Conservation (phyloP, 108 stramenopile genomes). For the Hondaea fermentalgiana region DNA sequence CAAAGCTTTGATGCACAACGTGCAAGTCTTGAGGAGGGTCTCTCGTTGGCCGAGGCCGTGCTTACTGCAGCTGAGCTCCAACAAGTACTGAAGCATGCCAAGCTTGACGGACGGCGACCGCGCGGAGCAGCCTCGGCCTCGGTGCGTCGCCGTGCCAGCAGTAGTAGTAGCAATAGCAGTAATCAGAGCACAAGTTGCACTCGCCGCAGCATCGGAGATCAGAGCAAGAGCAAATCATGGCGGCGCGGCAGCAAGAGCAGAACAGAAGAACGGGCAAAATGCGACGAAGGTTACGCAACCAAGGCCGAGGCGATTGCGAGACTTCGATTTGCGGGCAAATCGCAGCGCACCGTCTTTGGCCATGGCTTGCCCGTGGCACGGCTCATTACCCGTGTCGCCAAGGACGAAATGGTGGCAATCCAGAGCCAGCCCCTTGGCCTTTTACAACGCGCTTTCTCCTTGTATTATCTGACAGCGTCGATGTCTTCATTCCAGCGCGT, state of each 20-base stretch:
- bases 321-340: background rate
- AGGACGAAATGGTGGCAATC: background rate
- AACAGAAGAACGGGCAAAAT: too few relatives aligned
- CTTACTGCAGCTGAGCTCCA: background rate
- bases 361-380: background rate
- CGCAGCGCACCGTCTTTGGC: background rate
- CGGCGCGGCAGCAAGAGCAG: too few relatives aligned
- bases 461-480: background rate
- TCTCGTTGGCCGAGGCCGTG: background rate
- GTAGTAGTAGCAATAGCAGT: too few relatives aligned
- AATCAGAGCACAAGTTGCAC: too few relatives aligned
- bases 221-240: background rate
- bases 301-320: background rate
- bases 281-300: too few relatives aligned
- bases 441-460: background rate
- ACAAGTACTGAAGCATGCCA: background rate
- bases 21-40: background rate
- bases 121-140: background rate
- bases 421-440: background rate
- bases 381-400: background rate
- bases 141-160: too few relatives aligned
- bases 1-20: background rate
- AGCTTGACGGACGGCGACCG: background rate
- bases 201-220: background rate
- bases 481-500: background rate